Evolutionary conservation across 1,139 yeast species (phyloP).

Genomic region (Kodamaea plutei): DNA sequence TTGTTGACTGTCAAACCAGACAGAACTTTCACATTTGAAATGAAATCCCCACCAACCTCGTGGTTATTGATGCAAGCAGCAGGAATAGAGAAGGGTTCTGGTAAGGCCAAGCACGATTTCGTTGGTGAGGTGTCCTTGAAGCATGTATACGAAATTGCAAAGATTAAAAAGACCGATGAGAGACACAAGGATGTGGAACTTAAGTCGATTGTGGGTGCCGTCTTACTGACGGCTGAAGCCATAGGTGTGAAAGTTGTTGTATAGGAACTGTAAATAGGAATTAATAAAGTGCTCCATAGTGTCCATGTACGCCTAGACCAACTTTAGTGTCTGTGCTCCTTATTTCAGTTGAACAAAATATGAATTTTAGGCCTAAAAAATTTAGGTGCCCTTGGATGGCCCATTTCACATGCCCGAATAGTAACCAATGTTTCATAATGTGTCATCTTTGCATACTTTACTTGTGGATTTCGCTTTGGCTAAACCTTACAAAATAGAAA

Average conservation of each 20-base stretch:
- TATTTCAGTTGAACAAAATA: too few species aligned
- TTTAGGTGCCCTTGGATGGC: too few species aligned
- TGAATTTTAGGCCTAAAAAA: too few species aligned
- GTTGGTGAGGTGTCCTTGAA: constrained; percentile 79
- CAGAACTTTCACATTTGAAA: constrained; percentile 78
- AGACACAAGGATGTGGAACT: constrained; percentile 69
- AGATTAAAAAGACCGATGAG: constrained; percentile 83
- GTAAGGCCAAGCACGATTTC: constrained; percentile 41
- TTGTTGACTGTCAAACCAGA: constrained; percentile 86
- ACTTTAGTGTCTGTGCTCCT: too few species aligned
- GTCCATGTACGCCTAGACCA: too few species aligned
- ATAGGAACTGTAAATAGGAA: constrained; percentile 24
- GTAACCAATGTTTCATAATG: too few species aligned
- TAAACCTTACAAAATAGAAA: too few species aligned
- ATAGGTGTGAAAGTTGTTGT: constrained; percentile 82
- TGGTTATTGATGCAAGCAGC: constrained; percentile 84
- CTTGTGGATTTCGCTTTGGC: too few species aligned
- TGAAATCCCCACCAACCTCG: constrained; percentile 90
- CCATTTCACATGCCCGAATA: too few species aligned
- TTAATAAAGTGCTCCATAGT: too few species aligned
- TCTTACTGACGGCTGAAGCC: constrained; percentile 81
- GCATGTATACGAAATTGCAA: constrained; percentile 92
- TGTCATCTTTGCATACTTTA: too few species aligned
- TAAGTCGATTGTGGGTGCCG: constrained; percentile 74
- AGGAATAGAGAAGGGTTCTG: constrained; percentile 76